Evolutionary conservation across 2,329 filamentous ascomycete genomes (phyloP).

Genomic region (Fusarium nelsonii): DNA sequence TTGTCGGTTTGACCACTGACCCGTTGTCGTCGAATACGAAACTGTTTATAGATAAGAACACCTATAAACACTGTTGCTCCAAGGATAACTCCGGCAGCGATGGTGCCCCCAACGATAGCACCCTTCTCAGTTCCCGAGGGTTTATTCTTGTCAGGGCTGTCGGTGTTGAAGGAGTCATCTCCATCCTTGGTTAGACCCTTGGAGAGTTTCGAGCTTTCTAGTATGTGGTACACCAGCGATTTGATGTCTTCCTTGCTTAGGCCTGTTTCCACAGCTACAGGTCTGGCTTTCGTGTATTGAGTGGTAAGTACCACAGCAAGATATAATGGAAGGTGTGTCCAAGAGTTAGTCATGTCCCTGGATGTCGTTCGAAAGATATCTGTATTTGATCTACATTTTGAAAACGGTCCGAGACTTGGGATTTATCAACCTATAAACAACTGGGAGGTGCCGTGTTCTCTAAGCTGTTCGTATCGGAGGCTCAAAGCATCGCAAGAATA

Average conservation of each 20-base stretch:
- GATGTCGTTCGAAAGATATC: conserved; percentile 19
- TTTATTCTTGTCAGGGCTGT: conserved; percentile 1
- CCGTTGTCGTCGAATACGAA: not conserved
- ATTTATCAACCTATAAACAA: conserved; percentile 11
- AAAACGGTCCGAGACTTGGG: not conserved
- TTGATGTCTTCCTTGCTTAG: conserved; percentile 17
- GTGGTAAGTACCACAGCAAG: conserved; percentile 14
- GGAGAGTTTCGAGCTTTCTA: not conserved
- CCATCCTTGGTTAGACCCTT: not conserved
- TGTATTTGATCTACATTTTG: conserved; percentile 12
- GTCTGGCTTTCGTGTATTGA: conserved; percentile 19
- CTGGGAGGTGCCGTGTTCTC: not conserved
- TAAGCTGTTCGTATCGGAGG: not conserved
- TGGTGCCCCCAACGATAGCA: conserved; percentile 38
- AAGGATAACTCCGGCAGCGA: conserved; percentile 37
- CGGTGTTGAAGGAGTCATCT: not conserved
- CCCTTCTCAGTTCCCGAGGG: conserved; percentile 15
- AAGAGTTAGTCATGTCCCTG: conserved; percentile 5
- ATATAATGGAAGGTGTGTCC: conserved; percentile 9
- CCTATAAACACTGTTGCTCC: conserved; percentile 35
- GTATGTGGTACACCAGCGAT: conserved; percentile 1
- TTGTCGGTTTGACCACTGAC: not conserved
- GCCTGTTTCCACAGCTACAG: conserved; percentile 1
- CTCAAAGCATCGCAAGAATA: conserved; percentile 24
- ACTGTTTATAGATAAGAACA: conserved; percentile 33